Percentiles rank a stretch among this genome's conserved stretches.
These are phyloP conservation scores for Cochlearia excelsa DNA, from an alignment of 345 rosid genomes.

Conservation along the genomic window DNA sequence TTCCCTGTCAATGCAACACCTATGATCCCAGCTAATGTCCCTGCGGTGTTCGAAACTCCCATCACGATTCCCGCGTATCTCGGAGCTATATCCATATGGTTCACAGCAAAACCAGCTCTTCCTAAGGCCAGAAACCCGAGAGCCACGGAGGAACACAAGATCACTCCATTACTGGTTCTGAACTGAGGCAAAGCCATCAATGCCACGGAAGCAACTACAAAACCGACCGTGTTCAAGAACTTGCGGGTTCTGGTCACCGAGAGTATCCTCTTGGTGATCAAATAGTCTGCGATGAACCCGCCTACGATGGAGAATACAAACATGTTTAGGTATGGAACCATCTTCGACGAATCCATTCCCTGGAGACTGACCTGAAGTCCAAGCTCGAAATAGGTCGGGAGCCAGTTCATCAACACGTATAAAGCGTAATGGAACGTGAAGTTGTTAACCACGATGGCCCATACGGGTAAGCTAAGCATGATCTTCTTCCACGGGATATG, in stretches of 20 bases:
- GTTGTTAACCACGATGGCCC: constrained; percentile 93
- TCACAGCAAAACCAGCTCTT: constrained; percentile 97
- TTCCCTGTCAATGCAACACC: constrained; percentile 86
- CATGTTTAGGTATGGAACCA: constrained; percentile 98
- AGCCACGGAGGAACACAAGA: constrained; percentile 81
- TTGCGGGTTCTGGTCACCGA: constrained; percentile 80
- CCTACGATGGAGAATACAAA: constrained; percentile 92
- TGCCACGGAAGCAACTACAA: constrained; percentile 75
- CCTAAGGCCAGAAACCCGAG: constrained; percentile 91
- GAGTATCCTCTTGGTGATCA: constrained; percentile 67
- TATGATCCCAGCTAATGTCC: constrained; percentile 87
- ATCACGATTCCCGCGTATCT: constrained; percentile 92
- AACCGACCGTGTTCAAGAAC: constrained; percentile 77
- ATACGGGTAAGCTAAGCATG: constrained; percentile 62
- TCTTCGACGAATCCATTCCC: constrained; percentile 93
- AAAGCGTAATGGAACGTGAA: constrained; percentile 96
- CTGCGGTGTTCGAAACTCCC: constrained; percentile 98
- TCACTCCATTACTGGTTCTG: constrained; percentile 74
- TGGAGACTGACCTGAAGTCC: constrained; percentile 90
- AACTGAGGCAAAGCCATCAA: constrained; percentile 75
- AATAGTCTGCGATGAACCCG: constrained; percentile 86
- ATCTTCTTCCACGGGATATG: constrained; percentile 90
- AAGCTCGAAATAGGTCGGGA: constrained; percentile 86
- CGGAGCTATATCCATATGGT: constrained; percentile 99
- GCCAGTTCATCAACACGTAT: constrained; percentile 96